Evolutionary conservation across 148 eudicot genomes (phyloP).

Genomic region (Beta vulgaris): DNA sequence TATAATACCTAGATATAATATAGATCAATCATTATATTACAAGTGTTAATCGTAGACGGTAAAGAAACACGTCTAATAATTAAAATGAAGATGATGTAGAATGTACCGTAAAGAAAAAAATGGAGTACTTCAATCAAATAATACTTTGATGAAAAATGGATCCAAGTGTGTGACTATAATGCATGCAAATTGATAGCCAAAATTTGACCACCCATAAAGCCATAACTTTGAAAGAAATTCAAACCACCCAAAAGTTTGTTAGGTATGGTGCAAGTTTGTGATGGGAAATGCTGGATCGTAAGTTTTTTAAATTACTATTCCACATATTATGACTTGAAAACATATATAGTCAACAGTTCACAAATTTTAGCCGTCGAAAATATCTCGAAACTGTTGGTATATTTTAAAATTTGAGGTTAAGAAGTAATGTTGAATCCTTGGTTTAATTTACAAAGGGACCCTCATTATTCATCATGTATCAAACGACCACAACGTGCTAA

Average conservation of each 20-base stretch:
- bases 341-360: neutral
- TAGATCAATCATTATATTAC: no score
- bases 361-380: constrained; percentile 2
- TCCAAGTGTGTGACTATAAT: constrained; percentile 8
- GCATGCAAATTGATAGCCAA: neutral
- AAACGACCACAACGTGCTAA: neutral
- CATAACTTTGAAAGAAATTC: constrained; percentile 1
- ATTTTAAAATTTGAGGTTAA: neutral
- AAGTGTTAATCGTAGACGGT: no score
- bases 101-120: no score
- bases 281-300: no score
- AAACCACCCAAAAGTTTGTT: constrained; percentile 8
- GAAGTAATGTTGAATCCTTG: neutral
- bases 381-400: neutral
- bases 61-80: no score
- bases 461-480: no score
- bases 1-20: no score
- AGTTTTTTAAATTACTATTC: neutral
- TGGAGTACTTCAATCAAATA: neutral
- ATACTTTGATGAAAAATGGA: neutral
- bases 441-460: constrained; percentile 1
- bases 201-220: neutral
- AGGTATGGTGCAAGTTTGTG: constrained; percentile 20
- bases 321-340: neutral
- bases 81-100: no score